Conservation (phyloP, 2,329 filamentous ascomycete species). For the Sphaerulina vaccinii region DNA sequence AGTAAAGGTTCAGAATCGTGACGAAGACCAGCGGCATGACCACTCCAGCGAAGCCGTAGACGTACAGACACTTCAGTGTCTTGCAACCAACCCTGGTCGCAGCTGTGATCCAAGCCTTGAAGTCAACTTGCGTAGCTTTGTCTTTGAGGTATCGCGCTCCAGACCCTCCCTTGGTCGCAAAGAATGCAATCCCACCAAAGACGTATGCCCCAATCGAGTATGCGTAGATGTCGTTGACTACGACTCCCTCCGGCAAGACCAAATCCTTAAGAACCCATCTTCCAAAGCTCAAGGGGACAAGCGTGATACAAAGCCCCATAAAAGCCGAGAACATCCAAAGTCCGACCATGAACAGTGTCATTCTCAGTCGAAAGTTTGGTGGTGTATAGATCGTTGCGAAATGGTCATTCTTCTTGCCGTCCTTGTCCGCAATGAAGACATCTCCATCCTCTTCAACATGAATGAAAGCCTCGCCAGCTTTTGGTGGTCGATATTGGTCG, state of each 20-base stretch:
- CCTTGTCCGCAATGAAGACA: conserved; percentile 36
- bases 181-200: conserved; percentile 67
- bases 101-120: conserved; percentile 28
- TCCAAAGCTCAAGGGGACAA: conserved; percentile 82
- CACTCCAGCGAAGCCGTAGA: conserved; percentile 71
- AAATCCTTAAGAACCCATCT: conserved; percentile 72
- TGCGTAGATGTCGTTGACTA: conserved; percentile 92
- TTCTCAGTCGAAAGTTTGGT: conserved; percentile 75
- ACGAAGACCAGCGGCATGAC: conserved; percentile 79
- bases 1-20: conserved; percentile 79
- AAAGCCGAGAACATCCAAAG: conserved; percentile 92
- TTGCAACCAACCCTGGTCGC: conserved; percentile 33
- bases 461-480: conserved; percentile 77
- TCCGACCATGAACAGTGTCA: conserved; percentile 80
- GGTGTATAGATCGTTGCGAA: conserved; percentile 67
- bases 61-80: conserved; percentile 63
- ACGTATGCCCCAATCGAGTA: conserved; percentile 88
- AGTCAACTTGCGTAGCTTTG: conserved; percentile 23
- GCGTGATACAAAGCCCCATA: conserved; percentile 80
- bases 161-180: conserved; percentile 33
- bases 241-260: conserved; percentile 68
- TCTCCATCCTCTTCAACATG: conserved; percentile 67
- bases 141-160: conserved; percentile 15
- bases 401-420: conserved; percentile 44
- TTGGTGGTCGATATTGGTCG: conserved; percentile 91